Evolutionary conservation across 805 yeast species (phyloP), one percentile per base, ranked within the genome.

Genomic region (Zygosaccharomyces rouxii): DNA sequence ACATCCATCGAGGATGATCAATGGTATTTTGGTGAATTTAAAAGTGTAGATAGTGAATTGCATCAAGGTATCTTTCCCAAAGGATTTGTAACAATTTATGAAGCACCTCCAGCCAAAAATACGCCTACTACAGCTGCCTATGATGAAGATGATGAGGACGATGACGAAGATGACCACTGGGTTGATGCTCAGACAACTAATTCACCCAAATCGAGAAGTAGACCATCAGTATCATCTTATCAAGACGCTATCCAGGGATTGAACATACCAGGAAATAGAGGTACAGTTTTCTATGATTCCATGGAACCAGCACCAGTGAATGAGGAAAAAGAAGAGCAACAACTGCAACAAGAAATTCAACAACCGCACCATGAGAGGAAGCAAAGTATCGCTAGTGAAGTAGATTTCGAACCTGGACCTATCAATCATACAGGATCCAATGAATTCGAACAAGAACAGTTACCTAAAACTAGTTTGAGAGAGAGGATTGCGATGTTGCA

Each of bases 401-500:
- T 33, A 7, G 9, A 18, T 9, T 9, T 11, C 14, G 11, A 60
- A 18, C 64, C 62, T 25, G 58, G 49, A 44, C 54, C 57, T 7
- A 46, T 57, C 42, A 47, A 52, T 35, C 53, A 48, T n/a, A 37
- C 49, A 11, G 21, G 11, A 7, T 60, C 61, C 7, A 66, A 60
- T 18, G 68, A 59, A 4, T 55, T 60, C 22, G 71, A 73, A 48
- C 79, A 78, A 49, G 79, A 73, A 25, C 84, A 76, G 28, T 79
- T 76, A 29, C 96, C 96, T 7, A 82, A 86, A 56, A 68, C 89
- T 71, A 84, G 95, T 49, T 72, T 92, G 58, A 85, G 85, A 62
- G 97, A 94, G 57, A 77, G 98, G 55, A 89, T 92, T 62, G 88
- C 89, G 4, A 59, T 87, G 59, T 72, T 92, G 44, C 96, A 90